Conservation (phyloP, 1,284 basidiomycete genomes). For the Earliella scabrosa region DNA sequence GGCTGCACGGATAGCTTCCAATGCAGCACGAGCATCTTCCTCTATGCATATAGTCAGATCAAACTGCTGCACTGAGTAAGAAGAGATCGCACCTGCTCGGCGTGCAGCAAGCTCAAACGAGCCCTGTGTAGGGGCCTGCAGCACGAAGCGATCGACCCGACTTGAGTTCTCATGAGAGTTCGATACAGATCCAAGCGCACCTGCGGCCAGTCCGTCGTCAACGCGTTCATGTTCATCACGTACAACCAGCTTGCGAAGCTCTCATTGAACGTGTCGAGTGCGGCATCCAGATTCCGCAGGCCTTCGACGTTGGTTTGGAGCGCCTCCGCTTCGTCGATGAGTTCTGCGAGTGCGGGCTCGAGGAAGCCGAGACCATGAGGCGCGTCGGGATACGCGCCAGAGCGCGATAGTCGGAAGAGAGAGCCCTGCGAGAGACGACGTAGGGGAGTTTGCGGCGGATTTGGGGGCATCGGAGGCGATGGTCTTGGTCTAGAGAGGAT, state of each 20-base stretch:
- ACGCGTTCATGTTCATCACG: slow-evolving; percentile 92
- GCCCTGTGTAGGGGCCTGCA: slow-evolving; percentile 63
- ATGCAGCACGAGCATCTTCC: slow-evolving; percentile 37
- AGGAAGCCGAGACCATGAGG: slow-evolving; percentile 88
- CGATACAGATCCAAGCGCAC: slow-evolving; percentile 43
- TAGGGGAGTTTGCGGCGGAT: slow-evolving; percentile 70
- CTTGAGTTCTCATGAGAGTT: slow-evolving; percentile 2
- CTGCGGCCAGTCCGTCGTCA: slow-evolving; percentile 92
- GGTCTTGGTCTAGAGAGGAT: too few species aligned
- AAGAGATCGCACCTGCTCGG: slow-evolving; percentile 55
- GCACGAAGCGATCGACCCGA: background rate
- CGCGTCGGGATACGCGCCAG: slow-evolving; percentile 69
- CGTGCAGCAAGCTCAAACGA: slow-evolving; percentile 63
- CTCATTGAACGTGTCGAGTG: slow-evolving; percentile 89
- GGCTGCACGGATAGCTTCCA: slow-evolving; percentile 32
- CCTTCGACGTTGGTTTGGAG: slow-evolving; percentile 79
- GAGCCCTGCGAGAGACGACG: slow-evolving; percentile 92
- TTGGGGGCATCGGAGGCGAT: slow-evolving; percentile 32
- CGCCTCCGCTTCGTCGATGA: slow-evolving; percentile 85
- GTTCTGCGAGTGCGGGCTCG: slow-evolving; percentile 82
- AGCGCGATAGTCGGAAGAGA: slow-evolving; percentile 81
- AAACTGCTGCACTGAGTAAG: background rate
- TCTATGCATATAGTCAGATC: slow-evolving; percentile 24
- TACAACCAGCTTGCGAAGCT: slow-evolving; percentile 92
- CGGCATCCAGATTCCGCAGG: slow-evolving; percentile 73